Evolutionary conservation across 1,139 yeast species (phyloP).

Genomic region (Martiniozyma asiatica): DNA sequence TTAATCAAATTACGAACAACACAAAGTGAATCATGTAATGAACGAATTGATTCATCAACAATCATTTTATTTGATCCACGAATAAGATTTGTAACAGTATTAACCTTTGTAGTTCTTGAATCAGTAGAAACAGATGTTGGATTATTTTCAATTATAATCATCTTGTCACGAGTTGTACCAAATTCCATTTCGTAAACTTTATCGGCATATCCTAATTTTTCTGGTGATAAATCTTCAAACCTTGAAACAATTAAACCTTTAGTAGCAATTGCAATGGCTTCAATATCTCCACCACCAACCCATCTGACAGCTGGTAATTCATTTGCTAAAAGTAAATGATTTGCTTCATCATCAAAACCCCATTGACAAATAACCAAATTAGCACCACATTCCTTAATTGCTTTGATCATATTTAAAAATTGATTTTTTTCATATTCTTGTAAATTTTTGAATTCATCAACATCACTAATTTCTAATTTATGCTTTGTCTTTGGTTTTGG

Average conservation of each 20-base stretch:
- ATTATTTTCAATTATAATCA: conserved; percentile 80
- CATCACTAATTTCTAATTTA: conserved; percentile 82
- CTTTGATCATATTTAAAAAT: conserved; percentile 81
- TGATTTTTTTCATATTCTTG: conserved; percentile 88
- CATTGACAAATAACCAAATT: conserved; percentile 96
- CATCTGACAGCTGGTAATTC: conserved; percentile 93
- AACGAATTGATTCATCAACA: conserved; percentile 92
- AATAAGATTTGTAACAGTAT: conserved; percentile 82
- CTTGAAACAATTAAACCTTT: conserved; percentile 95
- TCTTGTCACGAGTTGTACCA: conserved; percentile 93
- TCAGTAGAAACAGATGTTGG: too few species aligned
- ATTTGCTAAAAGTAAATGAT: conserved; percentile 79
- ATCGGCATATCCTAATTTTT: conserved; percentile 84
- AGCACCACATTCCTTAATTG: conserved; percentile 85
- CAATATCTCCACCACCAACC: conserved; percentile 98
- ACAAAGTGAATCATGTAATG: conserved; percentile 91
- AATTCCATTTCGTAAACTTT: conserved; percentile 77
- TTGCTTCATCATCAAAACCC: conserved; percentile 99
- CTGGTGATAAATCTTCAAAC: conserved; percentile 77
- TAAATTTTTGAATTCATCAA: conserved; percentile 82
- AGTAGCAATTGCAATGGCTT: conserved; percentile 92
- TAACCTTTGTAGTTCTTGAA: conserved; percentile 5
- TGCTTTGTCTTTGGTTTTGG: conserved; percentile 99
- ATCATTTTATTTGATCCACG: conserved; percentile 98
- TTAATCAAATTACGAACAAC: conserved; percentile 92